A percentile compares a stretch with the other conserved stretches of the same genome.
Evolutionary conservation across 345 rosid species (phyloP).

Genomic region (Aquilaria malaccensis): DNA sequence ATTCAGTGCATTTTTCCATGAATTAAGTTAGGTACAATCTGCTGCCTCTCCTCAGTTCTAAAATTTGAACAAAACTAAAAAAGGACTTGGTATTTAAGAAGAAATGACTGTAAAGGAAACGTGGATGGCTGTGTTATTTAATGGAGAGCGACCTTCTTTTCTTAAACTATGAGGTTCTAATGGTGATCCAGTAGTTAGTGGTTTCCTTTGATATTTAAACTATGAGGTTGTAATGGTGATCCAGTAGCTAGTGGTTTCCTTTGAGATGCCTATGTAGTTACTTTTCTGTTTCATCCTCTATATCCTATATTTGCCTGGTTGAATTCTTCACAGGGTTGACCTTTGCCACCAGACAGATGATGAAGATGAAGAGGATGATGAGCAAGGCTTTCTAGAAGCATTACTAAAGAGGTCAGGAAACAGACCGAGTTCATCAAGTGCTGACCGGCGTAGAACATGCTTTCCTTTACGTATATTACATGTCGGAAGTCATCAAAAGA

Average conservation of each 20-base stretch:
- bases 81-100: too few species aligned
- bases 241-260: too few species aligned
- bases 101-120: too few species aligned
- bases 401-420: conserved; percentile 32
- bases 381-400: conserved; percentile 41
- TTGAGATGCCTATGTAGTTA: too few species aligned
- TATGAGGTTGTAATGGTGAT: too few species aligned
- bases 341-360: conserved; percentile 63
- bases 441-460: conserved; percentile 34
- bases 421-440: conserved; percentile 24
- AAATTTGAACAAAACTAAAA: too few species aligned
- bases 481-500: conserved; percentile 58
- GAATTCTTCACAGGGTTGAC: conserved; percentile 41
- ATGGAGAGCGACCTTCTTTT: background rate
- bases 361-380: conserved; percentile 61
- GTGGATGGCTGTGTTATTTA: too few species aligned
- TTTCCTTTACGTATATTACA: conserved; percentile 41
- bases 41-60: too few species aligned
- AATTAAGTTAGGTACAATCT: too few species aligned
- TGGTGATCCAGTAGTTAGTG: too few species aligned
- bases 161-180: background rate
- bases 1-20: too few species aligned
- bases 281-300: background rate
- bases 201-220: too few species aligned
- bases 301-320: conserved; percentile 13